Conservation (phyloP, 306 rosid species). For the Trifolium repens region DNA sequence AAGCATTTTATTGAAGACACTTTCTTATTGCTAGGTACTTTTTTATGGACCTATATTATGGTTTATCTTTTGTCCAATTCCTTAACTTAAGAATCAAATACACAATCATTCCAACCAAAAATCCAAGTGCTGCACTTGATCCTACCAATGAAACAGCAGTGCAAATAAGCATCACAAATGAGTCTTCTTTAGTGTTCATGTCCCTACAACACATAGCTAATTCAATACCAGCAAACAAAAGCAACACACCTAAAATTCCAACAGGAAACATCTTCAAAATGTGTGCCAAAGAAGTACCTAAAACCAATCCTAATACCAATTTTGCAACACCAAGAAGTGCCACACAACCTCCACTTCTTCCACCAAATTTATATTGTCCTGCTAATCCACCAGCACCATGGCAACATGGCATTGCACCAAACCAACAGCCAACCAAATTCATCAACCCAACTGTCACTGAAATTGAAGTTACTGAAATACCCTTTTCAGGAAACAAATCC, state of each 20-base stretch:
- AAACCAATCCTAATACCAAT: slow-evolving; percentile 56
- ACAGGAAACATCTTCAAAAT: slow-evolving; percentile 57
- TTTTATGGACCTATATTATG: slow-evolving; percentile 37
- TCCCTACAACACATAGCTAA: slow-evolving; percentile 71
- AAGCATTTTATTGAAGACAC: not conserved
- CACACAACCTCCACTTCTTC: slow-evolving; percentile 80
- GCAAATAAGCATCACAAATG: slow-evolving; percentile 63
- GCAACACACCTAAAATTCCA: slow-evolving; percentile 67
- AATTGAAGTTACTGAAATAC: slow-evolving; percentile 56
- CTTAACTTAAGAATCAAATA: slow-evolving; percentile 55
- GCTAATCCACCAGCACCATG: slow-evolving; percentile 85
- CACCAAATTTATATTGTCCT: slow-evolving; percentile 77
- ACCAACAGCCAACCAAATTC: slow-evolving; percentile 73
- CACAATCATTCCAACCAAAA: slow-evolving; percentile 52
- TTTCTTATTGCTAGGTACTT: not conserved
- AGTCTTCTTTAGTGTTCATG: slow-evolving; percentile 59
- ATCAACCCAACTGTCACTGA: slow-evolving; percentile 72
- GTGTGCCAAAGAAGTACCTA: slow-evolving; percentile 64
- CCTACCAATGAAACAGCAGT: slow-evolving; percentile 65
- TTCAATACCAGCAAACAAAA: slow-evolving; percentile 74
- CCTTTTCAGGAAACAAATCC: slow-evolving; percentile 69
- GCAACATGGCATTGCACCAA: slow-evolving; percentile 82
- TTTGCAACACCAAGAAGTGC: slow-evolving; percentile 66
- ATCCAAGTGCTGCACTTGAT: slow-evolving; percentile 68
- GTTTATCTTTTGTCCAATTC: slow-evolving; percentile 44